phyloP scores from a whole-genome alignment of 495 filamentous ascomycete genomes.

The Aspergillus sclerotioniger region DNA sequence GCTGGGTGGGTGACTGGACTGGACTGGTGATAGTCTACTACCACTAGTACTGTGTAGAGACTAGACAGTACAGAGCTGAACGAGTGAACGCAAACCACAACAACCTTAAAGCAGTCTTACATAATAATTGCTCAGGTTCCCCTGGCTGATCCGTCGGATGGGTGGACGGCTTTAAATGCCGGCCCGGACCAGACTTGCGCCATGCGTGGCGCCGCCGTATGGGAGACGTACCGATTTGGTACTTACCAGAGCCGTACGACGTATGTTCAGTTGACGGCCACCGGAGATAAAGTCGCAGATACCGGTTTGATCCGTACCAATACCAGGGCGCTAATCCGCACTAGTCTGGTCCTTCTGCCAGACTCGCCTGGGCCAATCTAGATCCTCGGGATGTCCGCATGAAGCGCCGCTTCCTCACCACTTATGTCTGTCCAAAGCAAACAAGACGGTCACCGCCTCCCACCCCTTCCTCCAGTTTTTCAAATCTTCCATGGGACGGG shows the following conservation, averaged over 20 bases:
- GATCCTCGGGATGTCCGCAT: conserved; percentile 11
- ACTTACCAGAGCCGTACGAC: no score
- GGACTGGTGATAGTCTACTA: no score
- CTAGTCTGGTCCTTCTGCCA: neutral
- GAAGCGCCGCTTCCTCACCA: neutral
- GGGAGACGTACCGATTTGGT: no score
- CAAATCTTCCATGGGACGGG: neutral
- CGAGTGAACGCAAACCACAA: no score
- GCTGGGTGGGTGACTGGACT: no score
- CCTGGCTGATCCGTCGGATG: neutral
- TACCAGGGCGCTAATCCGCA: no score
- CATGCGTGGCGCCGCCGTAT: no score
- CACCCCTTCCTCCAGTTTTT: neutral
- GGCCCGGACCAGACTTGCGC: neutral
- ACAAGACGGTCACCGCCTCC: neutral
- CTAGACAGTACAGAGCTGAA: no score
- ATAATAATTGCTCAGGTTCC: neutral
- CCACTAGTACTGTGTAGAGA: no score
- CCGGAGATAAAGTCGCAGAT: no score
- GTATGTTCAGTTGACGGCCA: no score
- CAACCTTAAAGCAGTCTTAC: neutral
- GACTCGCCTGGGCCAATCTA: conserved; percentile 16
- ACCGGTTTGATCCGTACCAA: no score
- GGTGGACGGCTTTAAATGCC: neutral
- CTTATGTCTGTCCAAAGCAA: neutral